Base-by-base conservation (phyloP, 225 moss, liverwort and hornwort species). In the Lunularia cruciata region DNA sequence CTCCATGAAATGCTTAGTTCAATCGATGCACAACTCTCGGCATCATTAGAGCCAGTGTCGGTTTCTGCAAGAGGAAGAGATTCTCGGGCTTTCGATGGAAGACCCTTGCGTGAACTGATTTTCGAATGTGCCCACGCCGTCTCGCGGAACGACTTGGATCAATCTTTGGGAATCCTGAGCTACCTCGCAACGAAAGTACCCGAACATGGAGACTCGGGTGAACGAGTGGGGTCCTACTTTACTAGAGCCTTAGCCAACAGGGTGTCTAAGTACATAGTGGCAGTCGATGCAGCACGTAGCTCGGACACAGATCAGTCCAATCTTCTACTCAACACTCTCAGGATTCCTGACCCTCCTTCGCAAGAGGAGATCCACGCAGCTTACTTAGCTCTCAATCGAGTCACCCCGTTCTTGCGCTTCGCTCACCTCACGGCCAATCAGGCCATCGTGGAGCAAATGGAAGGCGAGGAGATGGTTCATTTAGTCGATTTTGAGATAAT, bases 1-100 rank as follows among this genome's bases (percentile, higher is more conserved):
- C 89, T 91, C 89, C 91, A 92, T 96, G 92, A 92, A 86, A 96
- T 96, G 95, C 95, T 87, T 79, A 88, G 88, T 81, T 92, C 95
- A 79, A 80, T 86, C 83, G 89, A 85, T 81, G 87, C 89, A 77
- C 78, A 87, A 77, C 88, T 85, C 81, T 86, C 88, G 60, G 85
- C 82, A 78, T 51, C 81, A 69, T 84, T 84, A 79, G 91, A 92
- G 60, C 83, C 79, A 34, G 62, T 63, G 55, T 37, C 81, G 63
- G 18, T 78, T 40, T 67, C 73, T 39, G 82, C 85, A 34, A 81
- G 73, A 57, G 76, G 75, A 60, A 70, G 75, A 10, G 75, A 77
- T 58, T 79, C 79, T 81, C 79, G 74, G 70, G 82, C 72, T 46
- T 69, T 62, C 48, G 85, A 86, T 74, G 84, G 60, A 40, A 88